phyloP scores from a whole-genome alignment of 352 stramenopile species.

The Globisporangium yorkense region DNA sequence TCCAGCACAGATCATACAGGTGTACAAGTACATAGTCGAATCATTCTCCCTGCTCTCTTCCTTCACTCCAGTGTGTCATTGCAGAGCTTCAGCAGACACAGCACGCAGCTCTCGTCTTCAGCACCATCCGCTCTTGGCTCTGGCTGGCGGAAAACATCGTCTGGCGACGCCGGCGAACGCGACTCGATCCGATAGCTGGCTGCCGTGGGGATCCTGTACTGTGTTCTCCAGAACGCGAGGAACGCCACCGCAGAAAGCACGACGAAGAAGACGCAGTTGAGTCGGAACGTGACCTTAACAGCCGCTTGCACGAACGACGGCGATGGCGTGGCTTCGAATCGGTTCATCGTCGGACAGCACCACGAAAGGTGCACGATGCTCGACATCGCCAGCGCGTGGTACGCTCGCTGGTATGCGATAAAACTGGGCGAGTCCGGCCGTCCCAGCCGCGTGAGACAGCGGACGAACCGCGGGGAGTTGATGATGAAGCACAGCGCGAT shows the following conservation, averaged over 20 bases:
- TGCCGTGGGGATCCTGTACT: constrained; percentile 26
- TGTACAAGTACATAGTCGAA: not conserved
- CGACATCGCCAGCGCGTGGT: constrained; percentile 31
- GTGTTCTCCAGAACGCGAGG: constrained; percentile 36
- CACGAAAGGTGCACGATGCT: constrained; percentile 34
- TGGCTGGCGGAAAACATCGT: not conserved
- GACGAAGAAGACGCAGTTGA: constrained; percentile 28
- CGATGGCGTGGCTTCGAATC: not conserved
- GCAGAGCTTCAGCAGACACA: constrained; percentile 30
- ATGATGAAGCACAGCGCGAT: constrained; percentile 39
- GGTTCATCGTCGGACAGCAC: constrained; percentile 21
- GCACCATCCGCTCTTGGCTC: not conserved
- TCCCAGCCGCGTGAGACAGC: constrained; percentile 26
- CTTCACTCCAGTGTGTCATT: not conserved
- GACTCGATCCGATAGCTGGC: not conserved
- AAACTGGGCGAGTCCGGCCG: constrained; percentile 24
- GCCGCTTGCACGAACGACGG: constrained; percentile 5
- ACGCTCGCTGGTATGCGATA: constrained; percentile 36
- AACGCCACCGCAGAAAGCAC: constrained; percentile 15
- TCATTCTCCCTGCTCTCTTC: not conserved
- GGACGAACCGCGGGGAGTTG: constrained; percentile 36
- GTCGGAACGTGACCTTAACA: constrained; percentile 14
- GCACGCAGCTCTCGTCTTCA: constrained; percentile 12
- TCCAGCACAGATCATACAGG: not conserved
- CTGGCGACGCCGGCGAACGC: not conserved